Conservation (phyloP, 2,329 filamentous ascomycete genomes). For the Stemphylium lycopersici region DNA sequence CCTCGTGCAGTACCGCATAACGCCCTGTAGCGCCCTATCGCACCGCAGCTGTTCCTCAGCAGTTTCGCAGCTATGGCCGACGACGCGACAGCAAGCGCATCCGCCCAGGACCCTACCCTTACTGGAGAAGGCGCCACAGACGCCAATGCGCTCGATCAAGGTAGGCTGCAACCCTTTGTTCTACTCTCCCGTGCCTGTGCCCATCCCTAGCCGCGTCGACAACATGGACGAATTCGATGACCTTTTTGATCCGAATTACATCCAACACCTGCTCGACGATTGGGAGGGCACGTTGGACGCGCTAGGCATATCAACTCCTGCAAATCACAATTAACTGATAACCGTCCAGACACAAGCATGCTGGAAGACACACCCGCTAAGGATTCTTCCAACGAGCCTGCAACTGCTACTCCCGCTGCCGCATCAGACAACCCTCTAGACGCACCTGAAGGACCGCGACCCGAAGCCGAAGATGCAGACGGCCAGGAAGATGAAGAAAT, state of each 20-base stretch:
- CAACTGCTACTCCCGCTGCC: slow-evolving; percentile 62
- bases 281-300: not conserved
- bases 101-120: slow-evolving; percentile 35
- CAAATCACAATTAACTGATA: not conserved
- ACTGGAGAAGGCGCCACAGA: slow-evolving; percentile 32
- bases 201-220: slow-evolving; percentile 10
- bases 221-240: not conserved
- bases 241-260: not conserved
- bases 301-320: not conserved
- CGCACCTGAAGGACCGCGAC: slow-evolving; percentile 67
- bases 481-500: slow-evolving; percentile 76
- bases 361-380: slow-evolving; percentile 39
- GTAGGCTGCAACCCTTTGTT: slow-evolving; percentile 27
- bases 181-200: not conserved
- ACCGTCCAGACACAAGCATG: slow-evolving; percentile 66
- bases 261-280: not conserved
- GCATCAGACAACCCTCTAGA: slow-evolving; percentile 71
- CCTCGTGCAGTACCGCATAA: slow-evolving; percentile 13
- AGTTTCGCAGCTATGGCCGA: slow-evolving; percentile 42
- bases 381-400: slow-evolving; percentile 60
- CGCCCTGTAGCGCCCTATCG: slow-evolving; percentile 25
- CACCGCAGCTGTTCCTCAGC: slow-evolving; percentile 26
- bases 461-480: slow-evolving; percentile 62
- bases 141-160: slow-evolving; percentile 38
- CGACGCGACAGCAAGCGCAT: slow-evolving; percentile 38